A percentile compares a stretch with the other conserved stretches of the same genome.
These are phyloP conservation scores for Coemansia aciculifera DNA, from an alignment of 192 early-diverging fungal genomes.

Conservation along the genomic window DNA sequence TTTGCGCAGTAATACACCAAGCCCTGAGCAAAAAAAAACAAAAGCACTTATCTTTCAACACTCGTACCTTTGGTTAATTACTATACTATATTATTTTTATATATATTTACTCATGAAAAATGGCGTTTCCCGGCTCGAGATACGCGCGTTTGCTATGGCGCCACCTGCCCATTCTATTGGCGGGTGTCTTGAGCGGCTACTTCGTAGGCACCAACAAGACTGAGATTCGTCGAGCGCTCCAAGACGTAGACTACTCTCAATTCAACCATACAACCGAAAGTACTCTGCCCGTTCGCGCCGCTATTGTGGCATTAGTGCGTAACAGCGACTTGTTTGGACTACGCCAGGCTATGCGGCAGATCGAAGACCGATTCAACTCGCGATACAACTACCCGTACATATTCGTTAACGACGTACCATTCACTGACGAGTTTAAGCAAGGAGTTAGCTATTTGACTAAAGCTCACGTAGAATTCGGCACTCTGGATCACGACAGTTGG, in stretches of 20 bases:
- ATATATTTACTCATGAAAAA: too few relatives aligned
- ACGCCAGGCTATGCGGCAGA: constrained; percentile 55
- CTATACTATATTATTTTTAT: neutral
- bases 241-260: neutral
- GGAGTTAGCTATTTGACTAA: constrained; percentile 44
- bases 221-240: neutral
- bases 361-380: constrained; percentile 73
- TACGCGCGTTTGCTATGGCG: constrained; percentile 9
- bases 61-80: neutral
- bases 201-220: constrained; percentile 22
- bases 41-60: neutral
- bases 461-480: constrained; percentile 35
- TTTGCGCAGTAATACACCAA: neutral
- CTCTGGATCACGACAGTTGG: constrained; percentile 42
- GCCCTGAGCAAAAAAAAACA: neutral
- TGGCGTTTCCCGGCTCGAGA: neutral
- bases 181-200: constrained; percentile 29
- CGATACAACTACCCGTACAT: constrained; percentile 81
- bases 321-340: constrained; percentile 67
- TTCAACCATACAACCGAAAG: neutral
- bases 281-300: constrained; percentile 52
- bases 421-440: constrained; percentile 65
- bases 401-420: constrained; percentile 75
- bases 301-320: constrained; percentile 65
- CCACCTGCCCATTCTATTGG: constrained; percentile 27